A percentile compares a stretch with the other conserved stretches of the same genome.
These are phyloP conservation scores for Moricandia arvensis DNA, from an alignment of 345 rosid species.

Conservation along the genomic window DNA sequence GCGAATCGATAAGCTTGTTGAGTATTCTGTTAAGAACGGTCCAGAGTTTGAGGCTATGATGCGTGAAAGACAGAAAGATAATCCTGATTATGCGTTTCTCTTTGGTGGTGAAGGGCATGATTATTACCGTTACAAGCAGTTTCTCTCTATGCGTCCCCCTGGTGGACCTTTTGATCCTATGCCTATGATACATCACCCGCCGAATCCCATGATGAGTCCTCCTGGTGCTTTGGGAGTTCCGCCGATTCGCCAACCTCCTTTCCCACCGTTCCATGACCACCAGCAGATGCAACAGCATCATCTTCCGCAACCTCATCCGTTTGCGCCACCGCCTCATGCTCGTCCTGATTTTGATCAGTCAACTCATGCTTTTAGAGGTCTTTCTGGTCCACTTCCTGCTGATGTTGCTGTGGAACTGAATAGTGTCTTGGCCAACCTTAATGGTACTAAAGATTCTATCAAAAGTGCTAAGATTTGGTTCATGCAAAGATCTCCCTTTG, in stretches of 20 bases:
- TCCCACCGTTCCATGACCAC: conserved; percentile 71
- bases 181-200: conserved; percentile 64
- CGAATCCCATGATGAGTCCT: conserved; percentile 65
- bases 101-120: conserved; percentile 94
- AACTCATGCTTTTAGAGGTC: conserved; percentile 62
- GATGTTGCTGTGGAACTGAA: conserved; percentile 85
- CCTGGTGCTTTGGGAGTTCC: conserved; percentile 58
- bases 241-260: conserved; percentile 75
- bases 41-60: conserved; percentile 97
- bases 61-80: conserved; percentile 90
- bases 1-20: conserved; percentile 93
- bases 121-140: conserved; percentile 83
- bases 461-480: conserved; percentile 98
- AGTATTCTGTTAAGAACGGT: conserved; percentile 87
- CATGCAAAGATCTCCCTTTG: conserved; percentile 95
- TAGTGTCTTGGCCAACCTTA: conserved; percentile 69
- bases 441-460: conserved; percentile 96
- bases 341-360: conserved; percentile 80
- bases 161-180: conserved; percentile 59
- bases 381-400: conserved; percentile 81
- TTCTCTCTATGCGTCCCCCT: conserved; percentile 63
- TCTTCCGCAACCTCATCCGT: conserved; percentile 61
- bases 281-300: conserved; percentile 71
- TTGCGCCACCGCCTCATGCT: conserved; percentile 46
- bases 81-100: conserved; percentile 84